phyloP scores from a whole-genome alignment of 257 asterid species.

The Osmanthus fragrans region DNA sequence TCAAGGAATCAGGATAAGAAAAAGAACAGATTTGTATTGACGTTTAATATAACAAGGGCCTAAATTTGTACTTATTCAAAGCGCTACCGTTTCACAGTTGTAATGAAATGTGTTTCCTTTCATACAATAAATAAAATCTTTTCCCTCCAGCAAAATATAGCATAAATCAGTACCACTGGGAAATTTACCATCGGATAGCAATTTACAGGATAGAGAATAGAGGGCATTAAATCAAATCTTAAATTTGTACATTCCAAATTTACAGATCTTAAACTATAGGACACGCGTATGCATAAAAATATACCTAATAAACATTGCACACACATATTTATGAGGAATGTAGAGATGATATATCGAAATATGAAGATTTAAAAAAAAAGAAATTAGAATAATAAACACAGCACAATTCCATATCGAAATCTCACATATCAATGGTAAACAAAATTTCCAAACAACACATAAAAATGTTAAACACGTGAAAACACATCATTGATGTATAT shows the following conservation, averaged over 20 bases:
- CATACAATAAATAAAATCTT: neutral
- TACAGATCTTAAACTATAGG: neutral
- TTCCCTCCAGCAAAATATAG: neutral
- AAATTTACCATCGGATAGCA: neutral
- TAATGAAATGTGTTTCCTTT: neutral
- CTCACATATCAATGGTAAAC: neutral
- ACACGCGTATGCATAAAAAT: neutral
- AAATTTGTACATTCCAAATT: neutral
- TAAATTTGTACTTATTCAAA: neutral
- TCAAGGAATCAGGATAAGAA: neutral
- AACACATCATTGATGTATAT: too few species aligned
- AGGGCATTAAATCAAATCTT: neutral
- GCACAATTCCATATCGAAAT: neutral
- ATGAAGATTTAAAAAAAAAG: neutral
- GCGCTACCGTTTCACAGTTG: neutral
- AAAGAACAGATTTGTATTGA: neutral
- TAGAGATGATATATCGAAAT: neutral
- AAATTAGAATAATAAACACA: neutral
- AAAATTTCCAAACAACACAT: neutral
- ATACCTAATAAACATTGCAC: neutral
- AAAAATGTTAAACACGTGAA: neutral
- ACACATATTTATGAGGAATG: neutral
- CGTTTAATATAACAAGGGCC: neutral
- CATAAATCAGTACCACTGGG: neutral
- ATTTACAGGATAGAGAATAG: neutral